Evolutionary conservation across 768 basidiomycete genomes (phyloP).

Genomic region (Hebeloma cylindrosporum): DNA sequence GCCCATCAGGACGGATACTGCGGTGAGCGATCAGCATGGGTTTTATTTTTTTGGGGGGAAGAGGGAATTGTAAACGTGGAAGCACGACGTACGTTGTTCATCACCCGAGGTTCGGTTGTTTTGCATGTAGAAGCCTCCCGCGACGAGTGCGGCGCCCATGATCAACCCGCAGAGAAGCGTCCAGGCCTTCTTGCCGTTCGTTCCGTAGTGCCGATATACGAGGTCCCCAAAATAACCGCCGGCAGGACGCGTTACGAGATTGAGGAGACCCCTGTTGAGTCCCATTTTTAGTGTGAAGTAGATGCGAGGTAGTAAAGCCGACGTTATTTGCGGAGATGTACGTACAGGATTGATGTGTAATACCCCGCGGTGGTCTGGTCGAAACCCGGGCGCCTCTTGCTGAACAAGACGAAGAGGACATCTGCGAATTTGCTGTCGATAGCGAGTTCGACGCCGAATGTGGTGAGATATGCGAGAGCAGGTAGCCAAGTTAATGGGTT

Average conservation of each 20-base stretch:
- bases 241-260: constrained; percentile 48
- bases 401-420: constrained; percentile 41
- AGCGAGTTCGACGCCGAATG: constrained; percentile 59
- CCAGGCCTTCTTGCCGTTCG: constrained; percentile 48
- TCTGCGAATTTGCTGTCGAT: constrained; percentile 55
- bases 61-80: neutral
- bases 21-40: neutral
- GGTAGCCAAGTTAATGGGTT: constrained; percentile 57
- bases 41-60: neutral
- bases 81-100: constrained; percentile 34
- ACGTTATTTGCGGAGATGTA: too few relatives aligned
- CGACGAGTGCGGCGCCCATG: constrained; percentile 45
- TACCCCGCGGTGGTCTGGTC: constrained; percentile 55
- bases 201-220: constrained; percentile 43
- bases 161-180: constrained; percentile 41
- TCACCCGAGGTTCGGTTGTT: constrained; percentile 17
- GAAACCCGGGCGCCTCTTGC: constrained; percentile 34
- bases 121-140: constrained; percentile 44
- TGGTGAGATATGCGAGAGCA: constrained; percentile 49
- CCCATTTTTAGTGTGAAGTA: neutral
- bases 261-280: constrained; percentile 46
- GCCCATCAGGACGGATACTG: constrained; percentile 37
- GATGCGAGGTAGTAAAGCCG: constrained; percentile 3
- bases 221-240: constrained; percentile 50
- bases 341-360: constrained; percentile 33